Evolutionary conservation across 2,329 filamentous ascomycete genomes (phyloP).

Genomic region (Trichoderma sp.): DNA sequence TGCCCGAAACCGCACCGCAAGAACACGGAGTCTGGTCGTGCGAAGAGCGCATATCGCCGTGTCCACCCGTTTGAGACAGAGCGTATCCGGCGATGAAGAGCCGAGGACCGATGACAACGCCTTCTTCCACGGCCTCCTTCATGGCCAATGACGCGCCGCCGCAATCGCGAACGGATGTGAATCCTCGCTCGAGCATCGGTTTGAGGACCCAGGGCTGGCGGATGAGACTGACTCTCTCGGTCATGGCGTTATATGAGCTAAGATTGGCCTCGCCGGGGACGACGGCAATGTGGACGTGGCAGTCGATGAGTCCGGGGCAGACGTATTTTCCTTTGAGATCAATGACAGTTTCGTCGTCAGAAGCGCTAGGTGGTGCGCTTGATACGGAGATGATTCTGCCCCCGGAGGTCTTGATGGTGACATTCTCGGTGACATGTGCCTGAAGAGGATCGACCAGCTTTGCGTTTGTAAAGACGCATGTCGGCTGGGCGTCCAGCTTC

Average conservation of each 20-base stretch:
- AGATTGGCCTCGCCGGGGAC: conserved; percentile 37
- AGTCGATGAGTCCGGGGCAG: conserved; percentile 39
- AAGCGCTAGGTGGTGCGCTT: not conserved
- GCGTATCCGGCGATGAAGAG: conserved; percentile 58
- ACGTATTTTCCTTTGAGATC: conserved; percentile 36
- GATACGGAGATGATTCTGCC: not conserved
- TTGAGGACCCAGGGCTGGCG: conserved; percentile 51
- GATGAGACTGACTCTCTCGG: conserved; percentile 42
- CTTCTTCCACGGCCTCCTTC: conserved; percentile 57
- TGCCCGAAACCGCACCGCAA: conserved; percentile 41
- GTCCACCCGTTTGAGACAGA: conserved; percentile 60
- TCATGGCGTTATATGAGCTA: conserved; percentile 38
- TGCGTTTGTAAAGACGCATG: conserved; percentile 47
- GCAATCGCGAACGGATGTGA: conserved; percentile 60
- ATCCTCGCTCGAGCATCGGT: conserved; percentile 58
- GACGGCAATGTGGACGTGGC: conserved; percentile 39
- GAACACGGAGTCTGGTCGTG: conserved; percentile 49
- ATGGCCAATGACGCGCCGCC: conserved; percentile 58
- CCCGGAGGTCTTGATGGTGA: conserved; percentile 39
- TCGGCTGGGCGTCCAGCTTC: conserved; percentile 29
- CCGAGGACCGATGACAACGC: conserved; percentile 55
- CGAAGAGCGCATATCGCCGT: conserved; percentile 52
- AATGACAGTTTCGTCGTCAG: conserved; percentile 27
- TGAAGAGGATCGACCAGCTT: conserved; percentile 47
- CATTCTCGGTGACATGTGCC: conserved; percentile 39